Evolutionary conservation across 2,329 filamentous ascomycete genomes (phyloP), one percentile per base, ranked within the genome.

Genomic region (Nothophaeocryptopus gaeumannii): DNA sequence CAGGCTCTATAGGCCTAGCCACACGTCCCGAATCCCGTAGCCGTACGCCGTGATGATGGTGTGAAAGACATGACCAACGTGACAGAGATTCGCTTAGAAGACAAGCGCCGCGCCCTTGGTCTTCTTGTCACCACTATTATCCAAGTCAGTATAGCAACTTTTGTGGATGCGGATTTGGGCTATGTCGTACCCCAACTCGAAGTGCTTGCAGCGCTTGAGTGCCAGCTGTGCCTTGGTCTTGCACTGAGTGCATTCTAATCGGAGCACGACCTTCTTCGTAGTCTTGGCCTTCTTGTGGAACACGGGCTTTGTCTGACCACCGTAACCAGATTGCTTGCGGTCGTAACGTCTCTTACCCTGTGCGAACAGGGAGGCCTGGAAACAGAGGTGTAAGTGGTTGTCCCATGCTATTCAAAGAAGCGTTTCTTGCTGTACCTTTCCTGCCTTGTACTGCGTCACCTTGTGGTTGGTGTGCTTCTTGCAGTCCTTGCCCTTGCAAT

Each of bases 221-320:
- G 93, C 84, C 72, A 99, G 83, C 82, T 99, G 90, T 77, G 85
- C 85, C 87, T 96, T 97, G 75, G 89, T 86, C 88, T 97, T 97
- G 89, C 93, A 99, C 67, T 79, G 76, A 72, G 89, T 92, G 83
- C 93, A 99, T 78, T 99, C 93, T 77, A 99, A 80, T 81, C 93
- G 86, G 78, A 99, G 81, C 71, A 99, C 95, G 70, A 99, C 88
- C 87, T 99, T 99, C 89, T 99, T 99, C 74, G 93, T 99, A 67
- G 93, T 99, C 88, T 99, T 99, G 66, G 93, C 93, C 83, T 96
- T 97, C 87, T 97, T 99, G 89, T 97, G 93, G 88, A 97, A 99
- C 73, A 99, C 91, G 69, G 95, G 93, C 83, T 99, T 99, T 72
- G 93, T 99, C 83, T 99, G 93, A 91, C 93, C 93, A 89, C 93